Evolutionary conservation across 257 asterid genomes (phyloP).

Genomic region (Ehretia macrophylla): DNA sequence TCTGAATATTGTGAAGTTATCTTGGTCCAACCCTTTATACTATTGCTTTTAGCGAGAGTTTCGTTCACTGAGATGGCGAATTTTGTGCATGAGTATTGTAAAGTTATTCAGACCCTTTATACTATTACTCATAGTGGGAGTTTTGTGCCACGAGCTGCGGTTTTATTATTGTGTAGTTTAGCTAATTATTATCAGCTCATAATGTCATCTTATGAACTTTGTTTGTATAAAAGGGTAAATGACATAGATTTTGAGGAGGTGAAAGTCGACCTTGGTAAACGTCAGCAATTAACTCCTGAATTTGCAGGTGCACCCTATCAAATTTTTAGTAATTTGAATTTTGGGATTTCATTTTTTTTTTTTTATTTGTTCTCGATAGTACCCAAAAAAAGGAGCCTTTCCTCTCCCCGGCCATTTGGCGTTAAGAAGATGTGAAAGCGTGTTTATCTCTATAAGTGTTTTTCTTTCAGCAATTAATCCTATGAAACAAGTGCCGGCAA

Average conservation of each 20-base stretch:
- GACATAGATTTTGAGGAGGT: conserved; percentile 88
- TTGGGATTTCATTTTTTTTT: neutral
- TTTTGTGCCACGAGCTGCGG: no score
- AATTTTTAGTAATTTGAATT: neutral
- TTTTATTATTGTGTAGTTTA: no score
- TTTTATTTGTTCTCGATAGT: no score
- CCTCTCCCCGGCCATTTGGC: neutral
- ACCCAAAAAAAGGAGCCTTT: neutral
- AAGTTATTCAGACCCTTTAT: no score
- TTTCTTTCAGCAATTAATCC: conserved; percentile 61
- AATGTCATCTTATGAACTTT: neutral
- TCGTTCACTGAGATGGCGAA: no score
- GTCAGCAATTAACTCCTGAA: conserved; percentile 64
- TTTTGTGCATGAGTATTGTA: no score
- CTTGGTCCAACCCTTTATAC: no score
- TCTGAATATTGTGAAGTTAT: no score
- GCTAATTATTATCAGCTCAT: neutral
- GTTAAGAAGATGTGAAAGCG: no score
- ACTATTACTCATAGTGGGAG: no score
- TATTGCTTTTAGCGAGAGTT: no score
- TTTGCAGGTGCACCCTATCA: conserved; percentile 39
- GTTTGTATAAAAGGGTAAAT: conserved; percentile 43
- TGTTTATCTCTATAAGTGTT: no score
- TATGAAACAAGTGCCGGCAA: conserved; percentile 76
- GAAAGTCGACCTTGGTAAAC: conserved; percentile 44